These are phyloP conservation scores for Thraustotheca clavata DNA, from an alignment of 352 stramenopile species.

Conservation along the genomic window DNA sequence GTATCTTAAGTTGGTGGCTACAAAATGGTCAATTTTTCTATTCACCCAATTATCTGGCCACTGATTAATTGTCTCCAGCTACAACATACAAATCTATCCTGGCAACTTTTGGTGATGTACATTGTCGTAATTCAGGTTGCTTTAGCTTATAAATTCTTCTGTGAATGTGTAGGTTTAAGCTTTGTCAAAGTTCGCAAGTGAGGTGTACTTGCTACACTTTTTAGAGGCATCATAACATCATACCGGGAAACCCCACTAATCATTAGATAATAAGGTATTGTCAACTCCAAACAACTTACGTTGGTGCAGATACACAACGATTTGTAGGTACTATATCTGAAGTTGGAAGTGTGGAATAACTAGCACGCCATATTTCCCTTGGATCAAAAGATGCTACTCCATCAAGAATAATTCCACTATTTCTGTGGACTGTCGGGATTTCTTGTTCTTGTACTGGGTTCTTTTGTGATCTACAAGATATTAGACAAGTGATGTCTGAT, in stretches of 20 bases:
- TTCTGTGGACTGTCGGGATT: constrained; percentile 3
- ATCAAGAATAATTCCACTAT: background rate
- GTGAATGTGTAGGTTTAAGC: background rate
- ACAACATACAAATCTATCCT: too few species aligned
- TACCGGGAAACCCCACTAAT: background rate
- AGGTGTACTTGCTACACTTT: background rate
- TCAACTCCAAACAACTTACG: background rate
- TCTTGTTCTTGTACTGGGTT: constrained; percentile 11
- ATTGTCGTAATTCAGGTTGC: too few species aligned
- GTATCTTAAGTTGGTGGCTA: too few species aligned
- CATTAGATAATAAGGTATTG: background rate
- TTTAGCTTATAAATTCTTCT: background rate
- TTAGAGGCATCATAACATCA: background rate
- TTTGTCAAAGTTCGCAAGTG: background rate
- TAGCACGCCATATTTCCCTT: constrained; percentile 61
- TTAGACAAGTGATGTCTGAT: constrained; percentile 24
- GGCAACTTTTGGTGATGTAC: too few species aligned
- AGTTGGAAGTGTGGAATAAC: constrained; percentile 20
- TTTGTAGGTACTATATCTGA: too few species aligned
- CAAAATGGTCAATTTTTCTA: too few species aligned
- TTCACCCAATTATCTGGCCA: too few species aligned
- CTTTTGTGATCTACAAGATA: constrained; percentile 34
- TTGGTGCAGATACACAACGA: background rate
- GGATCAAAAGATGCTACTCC: constrained; percentile 27
- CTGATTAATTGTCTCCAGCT: too few species aligned